Evolutionary conservation across 2,329 filamentous ascomycete species (phyloP).

Genomic region (Aureobasidium pullulans): DNA sequence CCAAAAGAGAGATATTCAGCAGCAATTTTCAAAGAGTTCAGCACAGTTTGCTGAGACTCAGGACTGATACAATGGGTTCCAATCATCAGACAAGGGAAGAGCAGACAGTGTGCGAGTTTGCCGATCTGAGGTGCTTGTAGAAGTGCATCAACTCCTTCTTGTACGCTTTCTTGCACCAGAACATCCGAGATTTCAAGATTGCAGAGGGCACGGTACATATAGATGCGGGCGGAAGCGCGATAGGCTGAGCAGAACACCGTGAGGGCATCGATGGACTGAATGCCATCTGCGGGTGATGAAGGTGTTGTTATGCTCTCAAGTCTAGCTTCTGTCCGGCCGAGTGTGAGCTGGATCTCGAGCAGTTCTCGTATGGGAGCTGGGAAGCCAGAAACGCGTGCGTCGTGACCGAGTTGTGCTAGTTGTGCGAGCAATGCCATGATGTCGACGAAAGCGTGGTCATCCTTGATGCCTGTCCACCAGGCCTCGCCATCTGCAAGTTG

Average conservation of each 20-base stretch:
- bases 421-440: conserved; percentile 3
- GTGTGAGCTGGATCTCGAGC: neutral
- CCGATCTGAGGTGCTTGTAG: neutral
- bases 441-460: neutral
- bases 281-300: neutral
- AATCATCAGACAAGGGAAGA: neutral
- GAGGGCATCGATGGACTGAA: neutral
- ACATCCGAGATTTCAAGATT: neutral
- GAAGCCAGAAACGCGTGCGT: neutral
- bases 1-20: neutral
- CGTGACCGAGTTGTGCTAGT: neutral
- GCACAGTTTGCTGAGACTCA: neutral
- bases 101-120: neutral
- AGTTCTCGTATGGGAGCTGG: neutral
- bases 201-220: conserved; percentile 1
- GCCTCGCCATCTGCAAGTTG: neutral
- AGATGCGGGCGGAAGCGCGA: neutral
- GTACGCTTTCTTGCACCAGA: neutral
- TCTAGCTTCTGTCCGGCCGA: neutral
- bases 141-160: conserved; percentile 1
- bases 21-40: neutral
- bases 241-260: conserved; percentile 1
- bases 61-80: neutral
- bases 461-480: conserved; percentile 1
- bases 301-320: neutral